Base-by-base conservation (phyloP, 768 basidiomycete species). In the Leccinum incarnatum region DNA sequence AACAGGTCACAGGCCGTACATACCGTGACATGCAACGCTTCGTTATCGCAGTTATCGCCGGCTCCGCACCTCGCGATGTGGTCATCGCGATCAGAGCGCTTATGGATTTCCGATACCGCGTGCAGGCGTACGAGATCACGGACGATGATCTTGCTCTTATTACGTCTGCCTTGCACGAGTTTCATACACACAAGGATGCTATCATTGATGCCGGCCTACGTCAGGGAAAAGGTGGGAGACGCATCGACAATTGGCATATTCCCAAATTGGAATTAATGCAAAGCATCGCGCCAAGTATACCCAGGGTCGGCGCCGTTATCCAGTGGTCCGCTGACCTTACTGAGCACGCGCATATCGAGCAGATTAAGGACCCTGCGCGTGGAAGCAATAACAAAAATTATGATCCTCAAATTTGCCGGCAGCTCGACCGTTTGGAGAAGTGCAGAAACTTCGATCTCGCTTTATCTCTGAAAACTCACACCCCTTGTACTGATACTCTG, bases 391-490 rank as follows among this genome's bases (percentile, higher is more conserved):
- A 75, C 40, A 69, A 71, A 3, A 61, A 73, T 17, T 74, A 74
- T 46, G 67, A 76, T 49, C 37, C 66, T 0, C 75, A 78, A 57
- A 77, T 78, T 27, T 72, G 69, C 45, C 59, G 69, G 1, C 57
- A 67, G 23, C 62, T 79, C 14, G 21, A 57, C 14, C 17, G 17
- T 11, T 15, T 11, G 3, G 30, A 57, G 8, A 57, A 57, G 30
- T 57, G 56, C 5, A 5, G 21, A 17, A 17, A 15, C 0, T 57
- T 51, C 19, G 21, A 57, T 2, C 37, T 52, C 7, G 42, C 56
- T 2, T 29, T 17, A 1, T 45, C 29, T 1, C 23, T 56, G 30
- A 40, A 30, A 14, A 21, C 21, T 19, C n/a, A 10, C 5, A 11
- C 21, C 12, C 7, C 27, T 27, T 46, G 6, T 10, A 10, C 19